phyloP scores from a whole-genome alignment of 306 rosid species.

The Leucaena leucocephala region DNA sequence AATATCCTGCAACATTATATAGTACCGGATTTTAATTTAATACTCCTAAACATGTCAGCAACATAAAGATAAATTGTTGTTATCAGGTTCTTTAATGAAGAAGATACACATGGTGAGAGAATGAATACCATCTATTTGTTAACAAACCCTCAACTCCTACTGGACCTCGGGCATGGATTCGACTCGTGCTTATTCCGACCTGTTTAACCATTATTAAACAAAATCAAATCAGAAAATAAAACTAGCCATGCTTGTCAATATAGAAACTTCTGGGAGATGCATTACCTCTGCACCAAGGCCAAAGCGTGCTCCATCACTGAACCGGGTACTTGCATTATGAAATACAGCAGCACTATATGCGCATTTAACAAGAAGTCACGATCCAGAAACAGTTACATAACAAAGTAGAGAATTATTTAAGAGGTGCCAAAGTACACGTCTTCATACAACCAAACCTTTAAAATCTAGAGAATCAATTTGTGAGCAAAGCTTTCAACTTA shows the following conservation, averaged over 20 bases:
- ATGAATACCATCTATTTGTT: slow-evolving; percentile 77
- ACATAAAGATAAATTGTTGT: background rate
- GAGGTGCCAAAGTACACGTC: no score
- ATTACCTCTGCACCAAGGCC: slow-evolving; percentile 87
- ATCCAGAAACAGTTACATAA: background rate
- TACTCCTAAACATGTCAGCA: background rate
- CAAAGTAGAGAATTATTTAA: no score
- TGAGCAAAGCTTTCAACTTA: no score
- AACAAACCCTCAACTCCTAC: slow-evolving; percentile 97
- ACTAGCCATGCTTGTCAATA: background rate
- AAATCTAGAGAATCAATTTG: no score
- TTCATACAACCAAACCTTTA: no score
- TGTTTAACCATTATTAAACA: slow-evolving; percentile 39
- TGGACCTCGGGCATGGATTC: slow-evolving; percentile 92
- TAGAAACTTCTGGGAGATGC: background rate
- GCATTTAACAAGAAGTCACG: background rate
- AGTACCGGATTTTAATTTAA: background rate
- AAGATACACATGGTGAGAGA: slow-evolving; percentile 14
- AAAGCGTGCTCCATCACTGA: slow-evolving; percentile 79
- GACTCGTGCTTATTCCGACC: slow-evolving; percentile 82
- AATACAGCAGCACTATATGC: slow-evolving; percentile 75
- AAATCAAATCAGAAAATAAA: slow-evolving; percentile 24
- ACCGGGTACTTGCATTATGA: slow-evolving; percentile 83
- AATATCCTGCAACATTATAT: slow-evolving; percentile 66
- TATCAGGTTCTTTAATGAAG: background rate